These are phyloP conservation scores for Hymenoscyphus occultus DNA, from an alignment of 2,329 filamentous ascomycete species.

Conservation along the genomic window DNA sequence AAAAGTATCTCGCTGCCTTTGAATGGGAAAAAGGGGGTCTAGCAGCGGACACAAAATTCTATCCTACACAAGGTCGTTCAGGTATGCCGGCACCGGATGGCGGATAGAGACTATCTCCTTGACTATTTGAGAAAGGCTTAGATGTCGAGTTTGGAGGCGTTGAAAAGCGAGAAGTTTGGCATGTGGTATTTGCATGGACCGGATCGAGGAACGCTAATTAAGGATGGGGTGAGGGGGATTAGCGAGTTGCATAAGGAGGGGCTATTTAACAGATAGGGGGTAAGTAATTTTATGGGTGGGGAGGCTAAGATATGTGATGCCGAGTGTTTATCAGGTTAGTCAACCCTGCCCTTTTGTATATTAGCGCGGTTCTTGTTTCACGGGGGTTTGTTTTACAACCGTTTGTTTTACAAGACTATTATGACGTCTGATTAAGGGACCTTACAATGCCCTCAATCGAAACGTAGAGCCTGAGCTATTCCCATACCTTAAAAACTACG, in stretches of 20 bases:
- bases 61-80: constrained; percentile 16
- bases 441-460: constrained; percentile 34
- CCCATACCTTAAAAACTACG: constrained; percentile 55
- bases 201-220: constrained; percentile 31
- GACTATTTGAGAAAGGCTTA: constrained; percentile 48
- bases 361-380: neutral
- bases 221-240: constrained; percentile 33
- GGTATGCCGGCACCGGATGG: constrained; percentile 34
- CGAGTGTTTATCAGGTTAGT: constrained; percentile 36
- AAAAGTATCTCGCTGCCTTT: constrained; percentile 56
- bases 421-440: constrained; percentile 21
- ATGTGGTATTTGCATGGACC: constrained; percentile 34
- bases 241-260: constrained; percentile 38
- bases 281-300: constrained; percentile 57
- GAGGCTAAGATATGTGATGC: constrained; percentile 37
- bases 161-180: constrained; percentile 46
- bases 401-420: too few relatives aligned
- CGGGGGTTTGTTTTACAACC: too few relatives aligned
- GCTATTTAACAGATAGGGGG: constrained; percentile 46
- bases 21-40: constrained; percentile 63
- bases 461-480: constrained; percentile 62
- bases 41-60: constrained; percentile 57
- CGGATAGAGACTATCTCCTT: constrained; percentile 50
- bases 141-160: constrained; percentile 50
- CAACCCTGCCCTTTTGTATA: neutral